Conservation (phyloP, 164 flowering plant genomes). For the Platanus orientalis region DNA sequence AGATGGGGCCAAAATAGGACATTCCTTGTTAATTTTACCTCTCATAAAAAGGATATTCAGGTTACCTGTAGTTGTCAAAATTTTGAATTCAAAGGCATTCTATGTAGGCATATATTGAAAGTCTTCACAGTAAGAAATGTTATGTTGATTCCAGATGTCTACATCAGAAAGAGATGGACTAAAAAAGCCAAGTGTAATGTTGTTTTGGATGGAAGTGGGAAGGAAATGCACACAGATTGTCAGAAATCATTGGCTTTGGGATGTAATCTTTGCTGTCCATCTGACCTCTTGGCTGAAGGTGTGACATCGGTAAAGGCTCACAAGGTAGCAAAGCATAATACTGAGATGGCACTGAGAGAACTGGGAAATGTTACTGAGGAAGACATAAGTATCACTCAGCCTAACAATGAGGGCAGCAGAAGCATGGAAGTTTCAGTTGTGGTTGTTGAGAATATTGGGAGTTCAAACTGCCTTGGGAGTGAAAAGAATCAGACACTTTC, state of each 20-base stretch:
- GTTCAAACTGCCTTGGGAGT: not conserved
- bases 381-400: not conserved
- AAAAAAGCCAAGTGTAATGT: not conserved
- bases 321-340: not conserved
- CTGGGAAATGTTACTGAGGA: not conserved
- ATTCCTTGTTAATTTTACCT: not conserved
- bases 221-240: not conserved
- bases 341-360: not conserved
- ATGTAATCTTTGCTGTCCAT: not conserved
- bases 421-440: not conserved
- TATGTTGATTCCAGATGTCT: not conserved
- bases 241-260: not conserved
- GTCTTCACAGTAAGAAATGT: not conserved
- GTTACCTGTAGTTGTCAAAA: not conserved
- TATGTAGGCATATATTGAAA: constrained; percentile 1
- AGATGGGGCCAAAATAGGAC: constrained; percentile 1
- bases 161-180: not conserved
- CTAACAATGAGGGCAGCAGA: not conserved
- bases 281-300: not conserved
- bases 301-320: not conserved
- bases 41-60: not conserved
- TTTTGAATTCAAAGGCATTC: not conserved
- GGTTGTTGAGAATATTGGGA: not conserved
- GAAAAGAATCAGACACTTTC: not conserved
- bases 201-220: not conserved